Conservation (phyloP, 2,329 filamentous ascomycete genomes). For the Fusarium scirpi region DNA sequence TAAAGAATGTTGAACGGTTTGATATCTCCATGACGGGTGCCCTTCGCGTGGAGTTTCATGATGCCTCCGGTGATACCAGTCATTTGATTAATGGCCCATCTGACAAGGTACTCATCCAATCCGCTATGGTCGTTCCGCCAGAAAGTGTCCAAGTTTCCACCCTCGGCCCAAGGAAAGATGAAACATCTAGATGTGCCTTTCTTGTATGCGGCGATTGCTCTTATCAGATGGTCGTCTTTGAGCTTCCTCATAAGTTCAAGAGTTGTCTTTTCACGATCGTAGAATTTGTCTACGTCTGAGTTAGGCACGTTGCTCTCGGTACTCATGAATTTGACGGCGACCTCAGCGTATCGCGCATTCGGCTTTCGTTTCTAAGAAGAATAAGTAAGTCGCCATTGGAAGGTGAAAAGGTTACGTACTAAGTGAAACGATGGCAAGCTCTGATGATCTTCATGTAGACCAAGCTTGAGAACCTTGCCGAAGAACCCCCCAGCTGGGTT, state of each 20-base stretch:
- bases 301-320: neutral
- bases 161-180: conserved; percentile 14
- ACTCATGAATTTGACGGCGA: neutral
- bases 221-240: neutral
- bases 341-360: neutral
- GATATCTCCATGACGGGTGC: neutral
- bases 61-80: neutral
- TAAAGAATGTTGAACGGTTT: conserved; percentile 11
- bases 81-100: conserved; percentile 3
- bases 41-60: neutral
- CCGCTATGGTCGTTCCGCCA: neutral
- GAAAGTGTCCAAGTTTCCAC: neutral
- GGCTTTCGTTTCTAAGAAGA: neutral
- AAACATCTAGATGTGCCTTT: neutral
- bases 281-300: neutral
- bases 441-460: neutral
- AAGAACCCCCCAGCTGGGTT: neutral
- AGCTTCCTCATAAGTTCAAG: neutral
- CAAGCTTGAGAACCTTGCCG: neutral
- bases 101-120: neutral
- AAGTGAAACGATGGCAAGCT: neutral
- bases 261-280: neutral
- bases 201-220: conserved; percentile 3
- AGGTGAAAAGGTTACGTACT: neutral
- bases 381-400: neutral